A percentile compares a stretch with the other conserved stretches of the same genome.
phyloP scores from a whole-genome alignment of 208 protist genomes.

The Willaertia magna region DNA sequence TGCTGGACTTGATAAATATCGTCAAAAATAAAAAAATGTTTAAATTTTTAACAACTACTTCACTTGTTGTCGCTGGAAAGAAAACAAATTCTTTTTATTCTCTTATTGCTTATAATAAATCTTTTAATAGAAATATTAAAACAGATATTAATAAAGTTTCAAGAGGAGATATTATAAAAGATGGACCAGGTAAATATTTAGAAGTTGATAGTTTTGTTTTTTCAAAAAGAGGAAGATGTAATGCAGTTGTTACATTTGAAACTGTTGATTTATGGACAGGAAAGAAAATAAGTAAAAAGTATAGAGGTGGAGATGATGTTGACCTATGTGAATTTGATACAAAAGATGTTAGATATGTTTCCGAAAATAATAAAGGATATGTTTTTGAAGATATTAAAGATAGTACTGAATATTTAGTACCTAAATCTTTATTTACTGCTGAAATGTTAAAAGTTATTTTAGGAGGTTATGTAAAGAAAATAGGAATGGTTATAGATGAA shows the following conservation, averaged over 20 bases:
- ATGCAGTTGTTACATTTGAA: neutral
- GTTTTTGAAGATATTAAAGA: neutral
- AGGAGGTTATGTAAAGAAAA: neutral
- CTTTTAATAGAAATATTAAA: neutral
- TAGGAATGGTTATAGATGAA: neutral
- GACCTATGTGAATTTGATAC: neutral
- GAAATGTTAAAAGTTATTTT: neutral
- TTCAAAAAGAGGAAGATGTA: neutral
- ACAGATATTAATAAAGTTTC: neutral
- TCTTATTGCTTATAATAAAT: neutral
- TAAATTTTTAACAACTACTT: neutral
- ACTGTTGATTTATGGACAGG: neutral
- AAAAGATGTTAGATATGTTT: neutral
- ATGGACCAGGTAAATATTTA: neutral
- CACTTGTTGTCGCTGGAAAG: neutral
- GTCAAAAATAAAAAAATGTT: neutral
- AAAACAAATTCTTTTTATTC: neutral
- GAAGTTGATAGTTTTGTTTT: neutral
- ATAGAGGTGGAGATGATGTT: neutral
- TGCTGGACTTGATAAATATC: neutral
- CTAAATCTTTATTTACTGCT: neutral
- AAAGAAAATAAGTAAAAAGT: neutral
- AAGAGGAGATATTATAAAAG: neutral
- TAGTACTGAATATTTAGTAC: neutral
- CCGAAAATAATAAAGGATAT: neutral